A percentile compares a stretch with the other conserved stretches of the same genome.
phyloP scores from a whole-genome alignment of 768 basidiomycete species.

The Tulasnella sp. region DNA sequence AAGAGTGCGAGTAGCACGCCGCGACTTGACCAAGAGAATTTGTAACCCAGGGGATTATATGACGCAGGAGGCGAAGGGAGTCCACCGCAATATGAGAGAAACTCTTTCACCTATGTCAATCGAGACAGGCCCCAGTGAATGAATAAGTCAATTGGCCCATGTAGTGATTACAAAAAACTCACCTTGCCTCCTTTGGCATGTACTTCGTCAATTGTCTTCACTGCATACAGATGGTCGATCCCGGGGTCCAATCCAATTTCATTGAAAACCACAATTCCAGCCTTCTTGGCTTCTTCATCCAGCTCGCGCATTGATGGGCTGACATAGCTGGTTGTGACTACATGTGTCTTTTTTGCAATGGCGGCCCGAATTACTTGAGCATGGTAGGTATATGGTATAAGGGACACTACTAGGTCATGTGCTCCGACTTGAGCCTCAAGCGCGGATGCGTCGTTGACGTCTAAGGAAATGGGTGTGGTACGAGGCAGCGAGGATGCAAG shows the following conservation, averaged over 20 bases:
- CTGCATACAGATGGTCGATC: conserved; percentile 84
- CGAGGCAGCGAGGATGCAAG: conserved; percentile 56
- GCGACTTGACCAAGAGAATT: conserved; percentile 97
- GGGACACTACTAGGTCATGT: conserved; percentile 87
- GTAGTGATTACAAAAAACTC: conserved; percentile 18
- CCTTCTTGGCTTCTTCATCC: conserved; percentile 64
- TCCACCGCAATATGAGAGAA: conserved; percentile 92
- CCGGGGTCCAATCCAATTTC: conserved; percentile 97
- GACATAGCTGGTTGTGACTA: conserved; percentile 94
- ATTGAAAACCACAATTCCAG: conserved; percentile 90
- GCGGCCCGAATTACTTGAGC: conserved; percentile 81
- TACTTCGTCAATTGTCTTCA: conserved; percentile 89
- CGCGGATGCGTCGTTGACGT: conserved; percentile 55
- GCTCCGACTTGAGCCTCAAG: conserved; percentile 72
- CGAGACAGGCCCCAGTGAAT: too few relatives aligned
- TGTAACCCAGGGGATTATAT: conserved; percentile 94
- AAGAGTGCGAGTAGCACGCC: conserved; percentile 90
- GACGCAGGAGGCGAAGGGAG: conserved; percentile 85
- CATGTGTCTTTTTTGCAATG: conserved; percentile 70
- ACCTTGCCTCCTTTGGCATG: conserved; percentile 93
- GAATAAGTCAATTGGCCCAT: background rate
- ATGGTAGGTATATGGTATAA: conserved; percentile 93
- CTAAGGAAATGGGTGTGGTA: conserved; percentile 64
- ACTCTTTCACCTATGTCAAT: conserved; percentile 57
- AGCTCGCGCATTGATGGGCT: conserved; percentile 82